Evolutionary conservation across 768 basidiomycete genomes (phyloP).

Genomic region (Leucosporidium creatinivorum): DNA sequence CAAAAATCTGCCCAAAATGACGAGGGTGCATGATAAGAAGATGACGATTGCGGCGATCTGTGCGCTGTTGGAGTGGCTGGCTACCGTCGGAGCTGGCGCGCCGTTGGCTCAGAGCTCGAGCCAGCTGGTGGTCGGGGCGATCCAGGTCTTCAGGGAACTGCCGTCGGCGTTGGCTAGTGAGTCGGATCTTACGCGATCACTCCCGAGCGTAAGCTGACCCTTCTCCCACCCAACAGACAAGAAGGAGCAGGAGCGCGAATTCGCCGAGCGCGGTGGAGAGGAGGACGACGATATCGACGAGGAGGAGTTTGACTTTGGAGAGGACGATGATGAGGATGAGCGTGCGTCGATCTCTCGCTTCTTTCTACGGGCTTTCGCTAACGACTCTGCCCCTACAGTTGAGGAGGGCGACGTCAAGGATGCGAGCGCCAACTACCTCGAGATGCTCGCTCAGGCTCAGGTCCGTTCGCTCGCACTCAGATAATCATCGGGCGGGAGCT

Average conservation of each 20-base stretch:
- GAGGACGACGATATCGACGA: constrained; percentile 47
- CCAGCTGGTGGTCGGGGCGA: constrained; percentile 66
- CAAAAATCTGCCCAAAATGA: constrained; percentile 51
- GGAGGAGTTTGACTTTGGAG: constrained; percentile 45
- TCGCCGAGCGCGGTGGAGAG: constrained; percentile 51
- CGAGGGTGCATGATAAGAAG: constrained; percentile 86
- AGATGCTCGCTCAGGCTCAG: constrained; percentile 77
- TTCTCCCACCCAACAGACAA: constrained; percentile 2
- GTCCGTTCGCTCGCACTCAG: no score
- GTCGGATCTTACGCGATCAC: constrained; percentile 29
- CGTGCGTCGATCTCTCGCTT: constrained; percentile 46
- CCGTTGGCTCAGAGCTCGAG: constrained; percentile 52
- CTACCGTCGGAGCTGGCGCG: constrained; percentile 52
- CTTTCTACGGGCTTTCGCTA: background rate
- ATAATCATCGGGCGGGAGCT: no score
- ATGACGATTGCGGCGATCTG: constrained; percentile 68
- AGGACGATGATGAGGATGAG: constrained; percentile 50
- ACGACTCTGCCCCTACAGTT: background rate
- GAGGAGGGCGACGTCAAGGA: constrained; percentile 77
- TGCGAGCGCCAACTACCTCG: constrained; percentile 78
- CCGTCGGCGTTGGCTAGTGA: constrained; percentile 69
- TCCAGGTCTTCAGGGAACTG: constrained; percentile 68
- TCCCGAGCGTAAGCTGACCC: background rate
- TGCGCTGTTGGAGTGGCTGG: constrained; percentile 63
- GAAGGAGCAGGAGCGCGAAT: constrained; percentile 52